phyloP scores from a whole-genome alignment of 2,329 filamentous ascomycete species.

The Colletotrichum ledebouriae region DNA sequence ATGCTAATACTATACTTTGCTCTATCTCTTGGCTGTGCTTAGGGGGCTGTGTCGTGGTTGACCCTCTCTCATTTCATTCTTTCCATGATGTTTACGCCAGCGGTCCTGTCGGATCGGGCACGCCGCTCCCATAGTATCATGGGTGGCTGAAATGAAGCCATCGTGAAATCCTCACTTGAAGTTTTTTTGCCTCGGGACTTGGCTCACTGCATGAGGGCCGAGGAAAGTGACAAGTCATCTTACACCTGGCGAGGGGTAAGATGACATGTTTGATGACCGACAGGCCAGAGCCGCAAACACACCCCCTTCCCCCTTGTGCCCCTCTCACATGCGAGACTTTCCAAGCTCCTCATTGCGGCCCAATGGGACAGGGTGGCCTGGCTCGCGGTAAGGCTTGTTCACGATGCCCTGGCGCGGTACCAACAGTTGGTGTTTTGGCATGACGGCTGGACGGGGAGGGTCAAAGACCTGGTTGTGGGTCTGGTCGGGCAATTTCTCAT shows the following conservation, averaged over 20 bases:
- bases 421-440: not conserved
- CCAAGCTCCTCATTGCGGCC: not conserved
- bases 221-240: constrained; percentile 24
- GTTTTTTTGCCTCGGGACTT: not conserved
- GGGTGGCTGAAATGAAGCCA: constrained; percentile 7
- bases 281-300: constrained; percentile 6
- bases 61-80: constrained; percentile 4
- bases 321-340: not conserved
- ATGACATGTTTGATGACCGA: constrained; percentile 8
- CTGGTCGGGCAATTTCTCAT: constrained; percentile 36
- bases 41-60: not conserved
- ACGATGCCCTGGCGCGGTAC: not conserved
- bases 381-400: constrained; percentile 20
- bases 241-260: not conserved
- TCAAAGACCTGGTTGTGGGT: constrained; percentile 10
- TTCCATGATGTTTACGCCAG: not conserved
- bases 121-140: not conserved
- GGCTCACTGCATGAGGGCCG: not conserved
- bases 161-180: not conserved
- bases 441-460: not conserved
- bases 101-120: not conserved
- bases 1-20: not conserved
- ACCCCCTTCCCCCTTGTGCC: not conserved
- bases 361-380: not conserved
- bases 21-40: not conserved